Percentiles rank a stretch among this genome's conserved stretches.
These are phyloP conservation scores for Lactarius hatsudake DNA, from an alignment of 768 basidiomycete species.

Conservation along the genomic window DNA sequence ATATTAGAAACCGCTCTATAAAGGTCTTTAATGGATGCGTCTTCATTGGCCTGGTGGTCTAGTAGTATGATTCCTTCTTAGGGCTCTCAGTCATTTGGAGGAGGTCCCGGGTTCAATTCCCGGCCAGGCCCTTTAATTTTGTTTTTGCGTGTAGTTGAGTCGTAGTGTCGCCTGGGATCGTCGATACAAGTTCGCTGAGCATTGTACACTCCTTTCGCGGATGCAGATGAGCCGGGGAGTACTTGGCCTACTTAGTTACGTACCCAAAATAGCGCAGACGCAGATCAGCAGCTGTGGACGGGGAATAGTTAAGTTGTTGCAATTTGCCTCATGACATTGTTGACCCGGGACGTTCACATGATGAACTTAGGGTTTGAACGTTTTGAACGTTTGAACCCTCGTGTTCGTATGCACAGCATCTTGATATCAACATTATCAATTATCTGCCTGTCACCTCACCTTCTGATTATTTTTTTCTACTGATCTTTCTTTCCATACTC, in stretches of 20 bases:
- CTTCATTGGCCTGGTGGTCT: constrained; percentile 26
- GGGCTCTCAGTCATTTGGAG: constrained; percentile 42
- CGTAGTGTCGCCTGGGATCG: too few relatives aligned
- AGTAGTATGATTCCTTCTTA: constrained; percentile 29
- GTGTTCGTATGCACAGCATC: background rate
- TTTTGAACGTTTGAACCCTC: background rate
- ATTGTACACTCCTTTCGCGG: background rate
- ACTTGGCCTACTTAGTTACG: background rate
- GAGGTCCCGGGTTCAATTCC: constrained; percentile 90
- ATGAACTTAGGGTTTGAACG: background rate
- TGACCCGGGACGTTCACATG: background rate
- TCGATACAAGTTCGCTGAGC: too few relatives aligned
- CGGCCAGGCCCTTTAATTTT: constrained; percentile 56
- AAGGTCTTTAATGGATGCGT: background rate
- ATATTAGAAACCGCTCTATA: background rate
- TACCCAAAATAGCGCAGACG: background rate
- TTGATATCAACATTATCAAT: background rate
- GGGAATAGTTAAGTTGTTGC: background rate
- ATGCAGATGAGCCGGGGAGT: too few relatives aligned
- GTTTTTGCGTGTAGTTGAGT: background rate
- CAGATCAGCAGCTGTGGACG: background rate
- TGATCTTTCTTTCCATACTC: background rate
- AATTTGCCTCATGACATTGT: background rate
- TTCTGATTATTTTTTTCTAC: too few relatives aligned
- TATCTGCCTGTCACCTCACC: background rate